phyloP scores from a whole-genome alignment of 78 protist genomes.

The Pigoraptor vietnamica region DNA sequence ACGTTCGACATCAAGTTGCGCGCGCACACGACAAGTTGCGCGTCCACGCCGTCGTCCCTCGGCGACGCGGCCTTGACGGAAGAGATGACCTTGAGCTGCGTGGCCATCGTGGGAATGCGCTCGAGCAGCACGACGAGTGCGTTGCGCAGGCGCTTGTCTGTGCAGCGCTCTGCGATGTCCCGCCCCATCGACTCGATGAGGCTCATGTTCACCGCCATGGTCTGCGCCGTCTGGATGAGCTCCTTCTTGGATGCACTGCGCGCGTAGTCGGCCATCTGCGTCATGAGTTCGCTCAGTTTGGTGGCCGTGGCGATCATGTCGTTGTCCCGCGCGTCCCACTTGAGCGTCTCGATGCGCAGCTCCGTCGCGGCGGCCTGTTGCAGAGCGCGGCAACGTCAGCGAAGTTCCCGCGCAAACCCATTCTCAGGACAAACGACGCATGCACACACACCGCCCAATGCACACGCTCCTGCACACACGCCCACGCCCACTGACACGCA shows the following conservation, averaged over 20 bases:
- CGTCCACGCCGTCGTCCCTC: not conserved
- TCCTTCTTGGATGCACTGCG: not conserved
- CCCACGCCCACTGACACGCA: not conserved
- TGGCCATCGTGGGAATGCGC: not conserved
- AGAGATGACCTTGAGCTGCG: conserved; percentile 1
- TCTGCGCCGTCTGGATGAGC: not conserved
- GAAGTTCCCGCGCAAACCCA: not conserved
- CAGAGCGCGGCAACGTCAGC: no score
- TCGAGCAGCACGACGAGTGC: not conserved
- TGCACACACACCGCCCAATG: not conserved
- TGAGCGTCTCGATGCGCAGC: not conserved
- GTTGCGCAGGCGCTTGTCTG: not conserved
- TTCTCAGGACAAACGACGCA: not conserved
- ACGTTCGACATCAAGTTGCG: not conserved
- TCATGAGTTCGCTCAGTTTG: not conserved
- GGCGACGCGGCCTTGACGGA: conserved; percentile 1
- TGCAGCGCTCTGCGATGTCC: not conserved
- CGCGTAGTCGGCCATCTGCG: not conserved
- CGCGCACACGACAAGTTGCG: not conserved
- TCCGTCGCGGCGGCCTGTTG: not conserved
- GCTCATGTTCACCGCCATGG: not conserved
- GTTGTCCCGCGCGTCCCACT: not conserved
- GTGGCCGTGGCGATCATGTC: not conserved
- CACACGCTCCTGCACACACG: not conserved
- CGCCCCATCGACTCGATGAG: not conserved